Base-by-base conservation (phyloP, 345 rosid genomes). In the Salix koriyanagi region DNA sequence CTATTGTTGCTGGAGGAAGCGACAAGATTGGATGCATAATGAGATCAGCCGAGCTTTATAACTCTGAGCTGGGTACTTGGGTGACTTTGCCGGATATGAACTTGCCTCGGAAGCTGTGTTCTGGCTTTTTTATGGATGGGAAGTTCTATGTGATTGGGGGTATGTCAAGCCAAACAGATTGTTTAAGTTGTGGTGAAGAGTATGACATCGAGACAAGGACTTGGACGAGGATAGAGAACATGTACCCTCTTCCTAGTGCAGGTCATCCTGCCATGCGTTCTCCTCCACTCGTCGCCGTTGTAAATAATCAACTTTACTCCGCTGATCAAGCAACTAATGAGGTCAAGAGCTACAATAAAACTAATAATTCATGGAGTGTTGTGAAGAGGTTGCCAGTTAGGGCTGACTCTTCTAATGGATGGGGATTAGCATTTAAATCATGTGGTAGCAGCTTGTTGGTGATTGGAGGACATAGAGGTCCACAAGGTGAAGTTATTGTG, bases 401-500 rank as follows among this genome's bases (percentile, higher is more conserved):
- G 79, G 93, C 89, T 76, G 97, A 92, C 78, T 83, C 89, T 4
- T 90, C 95, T 1, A 90, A 88, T 77, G 95, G 97, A 26, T 92
- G 97, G 97, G 97, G 97, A 2, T 77, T 92, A 69, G 97, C 97
- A 34, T 92, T 92, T 74, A 92, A 92, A 79, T 92, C 97, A n/a
- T 92, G 89, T 7, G 97, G 95, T 34, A 81, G 83, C 11, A 83
- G 85, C 46, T 79, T 92, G 76, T 79, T 92, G 76, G 90, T 92
- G 70, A 87, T 90, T 62, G 94, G 95, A 6, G 95, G 97, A 77
- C 93, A 92, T 62, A 74, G 87, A 73, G 91, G 97, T 23, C 80
- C 86, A 7, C 80, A 90, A 65, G 95, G 93, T 0, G 97, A 90
- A 77, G 85, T 87, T 36, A 82, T 90, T 54, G 94, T 90, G 80